phyloP scores from a whole-genome alignment of 495 filamentous ascomycete genomes.

The Xylaria palmicola region DNA sequence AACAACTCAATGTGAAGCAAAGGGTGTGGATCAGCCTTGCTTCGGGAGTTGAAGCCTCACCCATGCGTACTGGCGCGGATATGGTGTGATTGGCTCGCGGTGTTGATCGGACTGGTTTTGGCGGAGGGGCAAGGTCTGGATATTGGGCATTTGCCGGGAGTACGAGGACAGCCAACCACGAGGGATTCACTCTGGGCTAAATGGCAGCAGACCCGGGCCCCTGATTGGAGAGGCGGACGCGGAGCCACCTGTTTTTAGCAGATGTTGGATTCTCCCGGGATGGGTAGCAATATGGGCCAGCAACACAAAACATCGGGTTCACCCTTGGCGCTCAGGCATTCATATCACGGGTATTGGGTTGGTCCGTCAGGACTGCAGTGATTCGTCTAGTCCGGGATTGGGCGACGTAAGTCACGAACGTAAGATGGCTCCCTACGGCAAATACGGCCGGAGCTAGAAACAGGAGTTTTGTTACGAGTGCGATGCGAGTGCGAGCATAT shows the following conservation, averaged over 20 bases:
- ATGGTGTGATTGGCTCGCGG: conserved; percentile 5
- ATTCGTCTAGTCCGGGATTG: neutral
- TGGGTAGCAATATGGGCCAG: conserved; percentile 6
- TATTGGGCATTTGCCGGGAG: conserved; percentile 5
- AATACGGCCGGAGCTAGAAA: neutral
- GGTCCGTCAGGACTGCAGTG: neutral
- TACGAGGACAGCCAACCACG: neutral
- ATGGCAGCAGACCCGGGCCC: neutral
- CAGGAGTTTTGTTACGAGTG: no score
- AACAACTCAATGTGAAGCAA: conserved; percentile 3
- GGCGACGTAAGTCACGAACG: neutral
- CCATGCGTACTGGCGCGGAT: conserved; percentile 11
- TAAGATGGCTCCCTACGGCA: neutral
- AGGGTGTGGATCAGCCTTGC: conserved; percentile 1
- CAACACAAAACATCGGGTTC: conserved; percentile 8
- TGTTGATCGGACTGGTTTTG: conserved; percentile 1
- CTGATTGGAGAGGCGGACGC: neutral
- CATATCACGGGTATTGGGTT: conserved; percentile 9
- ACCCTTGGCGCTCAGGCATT: neutral
- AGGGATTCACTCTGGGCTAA: conserved; percentile 9
- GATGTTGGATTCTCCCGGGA: conserved; percentile 9
- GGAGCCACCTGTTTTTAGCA: neutral
- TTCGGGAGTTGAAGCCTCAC: conserved; percentile 18
- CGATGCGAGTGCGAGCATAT: neutral
- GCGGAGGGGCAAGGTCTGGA: conserved; percentile 1